Evolutionary conservation across 176 grass and related monocot genomes (phyloP), one percentile per base, ranked within the genome.

Genomic region (Zea luxurians): DNA sequence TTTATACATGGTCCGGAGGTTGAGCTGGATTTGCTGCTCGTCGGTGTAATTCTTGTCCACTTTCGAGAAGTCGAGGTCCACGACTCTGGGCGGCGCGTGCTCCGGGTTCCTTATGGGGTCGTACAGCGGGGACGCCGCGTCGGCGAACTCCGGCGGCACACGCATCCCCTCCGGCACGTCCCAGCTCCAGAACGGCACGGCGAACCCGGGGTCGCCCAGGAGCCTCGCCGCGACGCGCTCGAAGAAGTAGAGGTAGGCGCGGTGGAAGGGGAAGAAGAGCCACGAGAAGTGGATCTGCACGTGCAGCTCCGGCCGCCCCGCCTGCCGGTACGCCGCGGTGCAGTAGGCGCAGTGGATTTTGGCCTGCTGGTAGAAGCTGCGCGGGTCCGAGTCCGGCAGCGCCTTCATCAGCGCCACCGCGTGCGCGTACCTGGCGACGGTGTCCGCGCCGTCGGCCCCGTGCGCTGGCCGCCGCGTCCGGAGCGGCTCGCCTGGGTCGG

Each of bases 261-360:
- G 66, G 84, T 93, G 91, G 77, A 76, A 88, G 3, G 87, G 82
- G 77, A 88, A 70, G 73, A 93, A 93, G 10, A 90, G 34, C 91
- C 91, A 93, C 5, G 84, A 79, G 78, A 18, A 68, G 68, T 93
- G 91, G 4, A 93, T 46, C 81, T 90, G 84, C 8, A 93, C 13
- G 2, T 3, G 1, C 10, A 83, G 78, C 34, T 40, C 74, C 0
- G 68, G 16, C 42, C 55, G 27, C 10, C 57, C 80, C 4, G 8
- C 17, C 83, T 94, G 92, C 48, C 80, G 71, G 40, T 82, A 79
- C 37, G 86, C 74, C n/a, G 62, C 81, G 64, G 73, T 70, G 81
- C 88, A 94, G 80, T 91, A 94, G 4, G 86, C 85, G 70, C 89
- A 89, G 55, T 95, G 92, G 16, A 95, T 7, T 20, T 73, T 70